Percentiles rank a stretch among this genome's conserved stretches.
Evolutionary conservation across 441 rosid species (phyloP).

Genomic region (Kokia cookei): DNA sequence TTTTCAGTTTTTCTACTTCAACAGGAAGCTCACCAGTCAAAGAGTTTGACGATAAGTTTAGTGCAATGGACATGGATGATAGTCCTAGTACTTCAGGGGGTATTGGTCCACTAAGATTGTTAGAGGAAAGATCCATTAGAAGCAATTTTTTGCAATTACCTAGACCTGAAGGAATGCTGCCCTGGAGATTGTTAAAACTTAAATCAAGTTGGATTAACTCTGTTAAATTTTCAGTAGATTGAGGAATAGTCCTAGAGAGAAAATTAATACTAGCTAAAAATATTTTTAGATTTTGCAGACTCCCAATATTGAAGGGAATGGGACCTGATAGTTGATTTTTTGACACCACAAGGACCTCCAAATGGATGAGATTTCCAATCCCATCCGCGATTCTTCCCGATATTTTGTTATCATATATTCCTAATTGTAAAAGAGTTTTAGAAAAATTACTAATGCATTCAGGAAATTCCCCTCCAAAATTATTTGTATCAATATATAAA

Average conservation of each 20-base stretch:
- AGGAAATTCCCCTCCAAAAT: constrained; percentile 3
- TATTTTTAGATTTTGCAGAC: background rate
- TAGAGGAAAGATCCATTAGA: background rate
- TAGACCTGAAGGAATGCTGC: background rate
- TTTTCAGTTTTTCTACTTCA: background rate
- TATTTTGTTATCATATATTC: too few species aligned
- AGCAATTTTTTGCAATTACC: background rate
- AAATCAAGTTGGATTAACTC: background rate
- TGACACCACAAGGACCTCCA: background rate
- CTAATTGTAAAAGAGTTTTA: too few species aligned
- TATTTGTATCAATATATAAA: accelerated
- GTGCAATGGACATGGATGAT: background rate
- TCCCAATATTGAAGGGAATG: background rate
- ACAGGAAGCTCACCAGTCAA: constrained; percentile 7
- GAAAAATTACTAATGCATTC: constrained; percentile 3
- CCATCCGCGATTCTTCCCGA: background rate
- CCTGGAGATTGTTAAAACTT: background rate
- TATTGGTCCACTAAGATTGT: constrained; percentile 3
- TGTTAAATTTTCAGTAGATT: background rate
- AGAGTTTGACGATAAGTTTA: background rate
- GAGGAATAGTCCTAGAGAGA: background rate
- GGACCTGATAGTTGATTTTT: background rate
- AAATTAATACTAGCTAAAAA: background rate
- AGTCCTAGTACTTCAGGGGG: background rate
- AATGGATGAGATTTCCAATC: background rate